Evolutionary conservation across 2,329 filamentous ascomycete species (phyloP), one percentile per base, ranked within the genome.

Genomic region (Hypoxylon sp.): DNA sequence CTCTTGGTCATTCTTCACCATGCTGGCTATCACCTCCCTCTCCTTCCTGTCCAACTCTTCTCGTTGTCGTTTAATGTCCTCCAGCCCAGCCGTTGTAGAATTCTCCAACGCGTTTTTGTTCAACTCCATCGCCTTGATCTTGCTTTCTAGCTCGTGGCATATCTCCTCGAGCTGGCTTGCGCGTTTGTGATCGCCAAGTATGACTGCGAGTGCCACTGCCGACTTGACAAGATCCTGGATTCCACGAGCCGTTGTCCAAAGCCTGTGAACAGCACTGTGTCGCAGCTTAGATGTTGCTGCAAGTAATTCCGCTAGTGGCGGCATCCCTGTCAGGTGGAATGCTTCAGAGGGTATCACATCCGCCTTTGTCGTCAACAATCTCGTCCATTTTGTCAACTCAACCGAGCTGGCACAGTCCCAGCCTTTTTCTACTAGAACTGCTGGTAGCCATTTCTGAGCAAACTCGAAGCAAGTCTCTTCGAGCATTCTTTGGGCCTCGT

Each of bases 381-480:
- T 57, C 2, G 63, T 64, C 70, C 71, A 73, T 34, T 63, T 60
- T n/a, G 64, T 73, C 20, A 74, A 55, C 59, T 74, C 71, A 3
- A 68, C 62, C 1, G 72, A 68, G 9, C 65, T 63, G 12, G 72
- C 57, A 44, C 70, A 74, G 20, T 64, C 62, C 50, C 71, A 73
- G 19, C 53, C 55, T 11, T 63, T 51, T 9, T 65, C 44, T 30
- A 52, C 16, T 17, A 73, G 55, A 9, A 69, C 42, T 0, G 47
- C 49, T 5, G 71, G 69, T 11, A 70, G 35, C 65, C 66, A 69
- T 43, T 61, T 66, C n/a, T 51, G 59, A 15, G 63, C 62, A 38
- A 73, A 75, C 5, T 73, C 66, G 52, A 72, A 75, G 57, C 71
- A 75, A 46, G 65, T 68, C 46, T 71, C 67, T 51, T 75, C 72